Evolutionary conservation across 345 rosid genomes (phyloP), one percentile per base, ranked within the genome.

Genomic region (Excoecaria agallocha): DNA sequence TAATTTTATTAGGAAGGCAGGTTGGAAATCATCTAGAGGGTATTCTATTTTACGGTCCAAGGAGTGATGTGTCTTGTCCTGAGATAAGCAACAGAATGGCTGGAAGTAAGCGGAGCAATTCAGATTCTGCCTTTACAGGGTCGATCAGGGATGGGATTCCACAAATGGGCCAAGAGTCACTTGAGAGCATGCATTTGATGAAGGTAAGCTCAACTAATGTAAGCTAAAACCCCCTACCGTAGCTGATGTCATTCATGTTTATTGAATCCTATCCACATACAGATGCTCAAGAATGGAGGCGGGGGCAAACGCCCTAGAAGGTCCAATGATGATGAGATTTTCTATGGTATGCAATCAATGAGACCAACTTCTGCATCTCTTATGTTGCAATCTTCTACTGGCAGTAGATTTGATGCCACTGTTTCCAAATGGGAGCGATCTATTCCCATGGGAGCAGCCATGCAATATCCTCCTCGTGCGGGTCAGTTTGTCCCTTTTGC

Each of bases 81-180:
- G 91, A 89, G 71, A 86, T 86, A 77, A 86, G 85, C 87, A 87
- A 85, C 76, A 84, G 91, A 74, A 62, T 87, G 70, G 73, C 77
- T 0, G 93, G 96, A 82, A 86, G 85, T 75, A 94, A 94, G 84
- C 88, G 96, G 63, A 89, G 94, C 64, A 87, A 86, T 76, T 83
- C 91, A 1, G 98, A 93, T 81, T 89, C 93, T 24, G 83, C 83
- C 35, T 91, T 90, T 73, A 81, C 82, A 12, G 84, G 78, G 15
- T 81, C 86, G 43, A 22, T 66, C 45, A 79, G 81, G 77, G 86
- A 85, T 19, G 83, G 80, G 57, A 49, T 83, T 69, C 78, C 76
- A 15, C 86, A 71, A 37, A 48, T 73, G 61, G 80, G 79, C 78
- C 90, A 83, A 79, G 97, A 89, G 19, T 89, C 87, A 7, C 86